These are phyloP conservation scores for Phoenix dactylifera DNA, from an alignment of 176 grass and related monocot genomes.

Conservation along the genomic window DNA sequence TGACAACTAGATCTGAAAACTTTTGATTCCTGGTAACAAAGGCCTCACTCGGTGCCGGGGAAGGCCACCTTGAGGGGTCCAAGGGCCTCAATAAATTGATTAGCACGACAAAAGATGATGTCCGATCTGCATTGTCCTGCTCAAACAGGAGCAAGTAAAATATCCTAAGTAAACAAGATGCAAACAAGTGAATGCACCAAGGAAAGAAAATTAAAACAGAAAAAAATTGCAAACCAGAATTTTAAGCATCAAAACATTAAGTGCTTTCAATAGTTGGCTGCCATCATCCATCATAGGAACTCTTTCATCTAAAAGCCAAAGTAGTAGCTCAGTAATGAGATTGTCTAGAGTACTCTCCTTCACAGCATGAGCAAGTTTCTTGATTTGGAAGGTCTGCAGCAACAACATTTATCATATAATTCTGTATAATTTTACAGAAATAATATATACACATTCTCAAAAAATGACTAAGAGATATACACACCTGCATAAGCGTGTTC, in stretches of 20 bases:
- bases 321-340: conserved; percentile 93
- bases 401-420: conserved; percentile 3
- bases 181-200: no score
- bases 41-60: conserved; percentile 42
- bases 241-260: conserved; percentile 99
- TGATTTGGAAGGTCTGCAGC: conserved; percentile 83
- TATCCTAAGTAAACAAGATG: not conserved
- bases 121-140: conserved; percentile 95
- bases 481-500: conserved; percentile 98
- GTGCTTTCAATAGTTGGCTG: conserved; percentile 88
- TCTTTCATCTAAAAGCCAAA: conserved; percentile 98
- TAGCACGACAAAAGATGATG: conserved; percentile 88
- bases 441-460: no score
- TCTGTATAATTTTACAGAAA: not conserved
- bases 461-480: not conserved
- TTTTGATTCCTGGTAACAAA: conserved; percentile 86
- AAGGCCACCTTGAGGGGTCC: conserved; percentile 87
- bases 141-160: conserved; percentile 20
- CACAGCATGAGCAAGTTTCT: conserved; percentile 86
- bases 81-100: conserved; percentile 89
- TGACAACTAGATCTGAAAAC: conserved; percentile 98
- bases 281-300: conserved; percentile 99
- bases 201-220: not conserved
- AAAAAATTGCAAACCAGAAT: conserved; percentile 57
- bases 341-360: conserved; percentile 89